phyloP scores from a whole-genome alignment of 75 land plant genomes.

The Larix kaempferi region DNA sequence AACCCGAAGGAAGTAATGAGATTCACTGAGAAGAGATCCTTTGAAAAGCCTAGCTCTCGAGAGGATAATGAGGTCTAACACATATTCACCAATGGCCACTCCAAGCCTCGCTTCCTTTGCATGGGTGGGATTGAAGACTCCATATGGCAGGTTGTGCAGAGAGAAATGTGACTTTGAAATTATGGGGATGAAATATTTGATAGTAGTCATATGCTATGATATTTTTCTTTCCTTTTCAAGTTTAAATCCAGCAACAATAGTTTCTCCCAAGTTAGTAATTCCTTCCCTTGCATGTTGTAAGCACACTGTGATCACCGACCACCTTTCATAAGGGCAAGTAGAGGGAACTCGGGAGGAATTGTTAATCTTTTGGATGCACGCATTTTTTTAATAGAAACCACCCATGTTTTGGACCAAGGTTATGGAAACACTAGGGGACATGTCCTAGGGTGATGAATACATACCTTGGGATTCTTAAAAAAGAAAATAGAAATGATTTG shows the following conservation, averaged over 20 bases:
- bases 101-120: constrained; percentile 33
- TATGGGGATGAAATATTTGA: background rate
- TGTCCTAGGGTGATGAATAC: background rate
- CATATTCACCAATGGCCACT: constrained; percentile 91
- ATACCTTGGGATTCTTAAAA: too few species aligned
- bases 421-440: too few species aligned
- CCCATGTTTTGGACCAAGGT: too few species aligned
- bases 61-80: constrained; percentile 70
- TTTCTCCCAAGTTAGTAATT: too few species aligned
- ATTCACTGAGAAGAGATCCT: constrained; percentile 61
- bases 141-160: constrained; percentile 38
- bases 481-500: too few species aligned
- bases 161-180: constrained; percentile 26
- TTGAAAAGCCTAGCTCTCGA: constrained; percentile 66
- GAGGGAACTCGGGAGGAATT: constrained; percentile 9
- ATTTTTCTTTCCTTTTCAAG: background rate
- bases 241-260: background rate
- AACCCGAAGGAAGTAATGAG: constrained; percentile 60
- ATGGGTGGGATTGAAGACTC: background rate
- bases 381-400: too few species aligned
- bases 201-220: too few species aligned
- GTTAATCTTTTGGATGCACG: too few species aligned
- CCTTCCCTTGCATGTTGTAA: too few species aligned
- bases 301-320: too few species aligned
- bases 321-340: background rate